phyloP scores from a whole-genome alignment of 768 basidiomycete species.

The Trametes villosa region DNA sequence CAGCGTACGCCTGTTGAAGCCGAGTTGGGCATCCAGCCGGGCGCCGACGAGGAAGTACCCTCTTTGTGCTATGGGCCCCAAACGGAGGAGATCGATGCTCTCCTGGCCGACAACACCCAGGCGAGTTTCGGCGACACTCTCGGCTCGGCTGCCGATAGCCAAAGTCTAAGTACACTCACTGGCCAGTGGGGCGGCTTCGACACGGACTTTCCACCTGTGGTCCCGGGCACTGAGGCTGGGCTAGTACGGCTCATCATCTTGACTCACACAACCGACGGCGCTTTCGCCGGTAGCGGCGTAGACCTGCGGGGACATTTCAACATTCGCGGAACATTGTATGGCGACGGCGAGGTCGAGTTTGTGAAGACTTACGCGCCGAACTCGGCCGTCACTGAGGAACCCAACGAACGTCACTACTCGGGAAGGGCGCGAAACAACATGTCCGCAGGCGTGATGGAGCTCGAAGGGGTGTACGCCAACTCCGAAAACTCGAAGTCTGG shows the following conservation, averaged over 20 bases:
- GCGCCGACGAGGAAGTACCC: too few species aligned
- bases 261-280: not conserved
- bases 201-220: not conserved
- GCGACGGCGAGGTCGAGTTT: not conserved
- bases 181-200: slow-evolving; percentile 11
- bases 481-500: too few species aligned
- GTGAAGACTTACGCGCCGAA: not conserved
- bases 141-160: not conserved
- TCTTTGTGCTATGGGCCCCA: too few species aligned
- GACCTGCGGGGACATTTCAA: slow-evolving; percentile 6
- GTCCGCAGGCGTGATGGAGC: too few species aligned
- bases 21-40: too few species aligned
- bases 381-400: not conserved
- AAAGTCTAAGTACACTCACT: not conserved
- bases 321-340: not conserved
- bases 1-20: too few species aligned
- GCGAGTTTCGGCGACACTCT: too few species aligned
- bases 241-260: slow-evolving; percentile 2
- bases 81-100: too few species aligned
- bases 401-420: not conserved
- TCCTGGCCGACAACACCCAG: not conserved
- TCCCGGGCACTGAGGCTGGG: not conserved
- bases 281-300: not conserved
- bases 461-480: too few species aligned
- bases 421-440: not conserved